These are phyloP conservation scores for Apiospora koreana DNA, from an alignment of 2,329 filamentous ascomycete species.

Conservation along the genomic window DNA sequence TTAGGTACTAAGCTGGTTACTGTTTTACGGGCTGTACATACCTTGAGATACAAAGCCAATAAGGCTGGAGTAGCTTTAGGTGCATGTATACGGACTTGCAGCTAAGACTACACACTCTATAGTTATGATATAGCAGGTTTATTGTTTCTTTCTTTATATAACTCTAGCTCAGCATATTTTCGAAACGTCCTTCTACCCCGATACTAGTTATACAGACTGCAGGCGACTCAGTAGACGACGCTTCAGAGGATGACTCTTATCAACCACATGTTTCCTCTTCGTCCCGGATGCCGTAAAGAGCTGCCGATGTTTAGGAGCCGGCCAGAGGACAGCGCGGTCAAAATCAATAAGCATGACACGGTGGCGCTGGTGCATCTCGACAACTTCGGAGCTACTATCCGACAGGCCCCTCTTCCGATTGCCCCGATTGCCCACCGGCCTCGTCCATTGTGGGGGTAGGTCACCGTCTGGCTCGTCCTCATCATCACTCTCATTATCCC, in stretches of 20 bases:
- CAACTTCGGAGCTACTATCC: conserved; percentile 17
- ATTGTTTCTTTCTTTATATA: too few species aligned
- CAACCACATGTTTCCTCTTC: not conserved
- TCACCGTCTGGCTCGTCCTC: conserved; percentile 14
- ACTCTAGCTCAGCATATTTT: too few species aligned
- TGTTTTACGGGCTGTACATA: too few species aligned
- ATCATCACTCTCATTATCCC: conserved; percentile 12
- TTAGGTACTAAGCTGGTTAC: too few species aligned
- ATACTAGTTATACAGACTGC: not conserved
- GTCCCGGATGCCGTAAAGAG: not conserved
- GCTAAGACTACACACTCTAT: too few species aligned
- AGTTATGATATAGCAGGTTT: too few species aligned
- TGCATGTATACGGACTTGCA: too few species aligned
- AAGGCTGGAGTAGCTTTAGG: too few species aligned
- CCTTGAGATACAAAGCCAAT: too few species aligned
- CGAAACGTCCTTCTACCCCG: not conserved
- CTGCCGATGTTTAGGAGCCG: not conserved
- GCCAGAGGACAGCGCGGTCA: not conserved
- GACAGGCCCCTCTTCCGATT: conserved; percentile 15
- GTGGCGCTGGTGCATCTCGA: conserved; percentile 17
- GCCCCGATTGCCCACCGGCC: conserved; percentile 12
- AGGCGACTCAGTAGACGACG: not conserved
- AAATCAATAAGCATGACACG: conserved; percentile 18
- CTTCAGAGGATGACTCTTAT: not conserved
- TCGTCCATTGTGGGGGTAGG: conserved; percentile 5